A percentile compares a stretch with the other conserved stretches of the same genome.
phyloP scores from a whole-genome alignment of 2,329 filamentous ascomycete species.

The Ophiostoma sp. region DNA sequence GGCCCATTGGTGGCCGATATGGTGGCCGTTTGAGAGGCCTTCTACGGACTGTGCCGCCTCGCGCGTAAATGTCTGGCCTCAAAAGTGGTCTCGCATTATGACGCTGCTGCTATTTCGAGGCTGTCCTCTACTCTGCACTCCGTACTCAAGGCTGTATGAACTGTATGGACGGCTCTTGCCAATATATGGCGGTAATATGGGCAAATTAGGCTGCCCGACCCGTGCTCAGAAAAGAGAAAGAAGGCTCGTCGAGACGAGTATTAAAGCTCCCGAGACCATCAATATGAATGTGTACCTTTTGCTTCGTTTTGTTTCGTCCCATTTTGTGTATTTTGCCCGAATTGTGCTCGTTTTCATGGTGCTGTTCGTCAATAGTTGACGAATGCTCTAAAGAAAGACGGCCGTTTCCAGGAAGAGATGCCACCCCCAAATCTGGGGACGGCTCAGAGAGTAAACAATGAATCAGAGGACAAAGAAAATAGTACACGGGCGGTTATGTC shows the following conservation, averaged over 20 bases:
- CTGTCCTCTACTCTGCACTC: neutral
- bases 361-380: too few species aligned
- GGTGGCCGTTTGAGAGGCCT: neutral
- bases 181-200: neutral
- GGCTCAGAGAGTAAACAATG: neutral
- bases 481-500: neutral
- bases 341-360: neutral
- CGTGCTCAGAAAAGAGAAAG: neutral
- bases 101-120: conserved; percentile 10
- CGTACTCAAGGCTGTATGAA: neutral
- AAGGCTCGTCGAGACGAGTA: neutral
- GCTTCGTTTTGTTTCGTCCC: neutral
- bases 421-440: neutral
- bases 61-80: neutral
- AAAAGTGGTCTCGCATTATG: neutral
- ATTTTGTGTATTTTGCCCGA: neutral
- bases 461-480: neutral
- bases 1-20: neutral
- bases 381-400: neutral
- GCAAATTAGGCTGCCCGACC: neutral
- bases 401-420: neutral
- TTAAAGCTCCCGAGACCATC: neutral
- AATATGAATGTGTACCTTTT: neutral
- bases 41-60: conserved; percentile 5
- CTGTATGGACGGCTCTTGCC: neutral